phyloP scores from a whole-genome alignment of 768 basidiomycete genomes.

The Lyophyllum decastes region DNA sequence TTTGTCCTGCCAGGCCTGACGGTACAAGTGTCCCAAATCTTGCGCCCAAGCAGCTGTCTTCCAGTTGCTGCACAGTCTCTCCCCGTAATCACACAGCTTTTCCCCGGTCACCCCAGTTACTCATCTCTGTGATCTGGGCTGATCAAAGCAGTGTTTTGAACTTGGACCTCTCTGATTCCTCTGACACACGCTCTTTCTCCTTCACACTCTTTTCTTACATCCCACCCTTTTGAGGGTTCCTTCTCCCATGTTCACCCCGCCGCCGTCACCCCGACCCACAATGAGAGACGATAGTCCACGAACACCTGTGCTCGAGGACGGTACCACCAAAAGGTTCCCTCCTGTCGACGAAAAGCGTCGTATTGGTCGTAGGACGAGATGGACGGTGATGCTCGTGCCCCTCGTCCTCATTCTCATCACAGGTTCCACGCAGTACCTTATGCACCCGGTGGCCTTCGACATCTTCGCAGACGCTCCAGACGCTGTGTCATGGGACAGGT shows the following conservation, averaged over 20 bases:
- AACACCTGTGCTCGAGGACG: constrained; percentile 11
- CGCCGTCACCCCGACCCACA: constrained; percentile 12
- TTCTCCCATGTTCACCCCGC: constrained; percentile 15
- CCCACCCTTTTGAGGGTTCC: neutral
- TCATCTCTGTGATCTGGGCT: constrained; percentile 9
- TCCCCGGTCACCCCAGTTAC: neutral
- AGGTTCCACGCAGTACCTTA: constrained; percentile 48
- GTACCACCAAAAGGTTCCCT: constrained; percentile 7
- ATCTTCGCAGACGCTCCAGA: constrained; percentile 29
- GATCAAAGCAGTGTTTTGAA: constrained; percentile 12
- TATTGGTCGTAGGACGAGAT: constrained; percentile 44
- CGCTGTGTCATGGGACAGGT: constrained; percentile 29
- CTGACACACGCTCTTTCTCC: constrained; percentile 6
- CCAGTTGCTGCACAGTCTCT: neutral
- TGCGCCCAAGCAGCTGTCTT: neutral
- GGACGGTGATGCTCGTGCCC: constrained; percentile 59
- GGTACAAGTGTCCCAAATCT: neutral
- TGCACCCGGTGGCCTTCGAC: constrained; percentile 50
- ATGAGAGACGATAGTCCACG: constrained; percentile 7
- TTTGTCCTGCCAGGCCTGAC: constrained; percentile 5
- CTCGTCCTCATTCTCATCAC: constrained; percentile 56
- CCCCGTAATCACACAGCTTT: neutral
- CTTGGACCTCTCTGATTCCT: constrained; percentile 7
- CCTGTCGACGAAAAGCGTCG: constrained; percentile 36
- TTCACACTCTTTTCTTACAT: constrained; percentile 16